Conservation (phyloP, 345 rosid genomes). For the Eucalyptus curtisii region DNA sequence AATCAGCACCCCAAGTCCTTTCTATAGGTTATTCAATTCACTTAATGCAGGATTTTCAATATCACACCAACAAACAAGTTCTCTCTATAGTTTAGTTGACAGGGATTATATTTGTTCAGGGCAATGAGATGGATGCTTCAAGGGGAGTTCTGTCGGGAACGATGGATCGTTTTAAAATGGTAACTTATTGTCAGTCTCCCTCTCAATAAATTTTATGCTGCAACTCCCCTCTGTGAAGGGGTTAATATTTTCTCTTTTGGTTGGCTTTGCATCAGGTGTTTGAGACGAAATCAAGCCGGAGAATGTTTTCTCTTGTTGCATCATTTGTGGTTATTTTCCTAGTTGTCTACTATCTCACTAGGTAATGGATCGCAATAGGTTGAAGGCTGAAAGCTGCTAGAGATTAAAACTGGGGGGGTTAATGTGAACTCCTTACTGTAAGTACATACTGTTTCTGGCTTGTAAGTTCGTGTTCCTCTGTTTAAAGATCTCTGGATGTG, state of each 20-base stretch:
- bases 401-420: background rate
- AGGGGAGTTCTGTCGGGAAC: conserved; percentile 89
- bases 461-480: background rate
- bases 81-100: background rate
- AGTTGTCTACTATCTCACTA: conserved; percentile 70
- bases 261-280: conserved; percentile 40
- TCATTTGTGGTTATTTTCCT: conserved; percentile 78
- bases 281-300: conserved; percentile 88
- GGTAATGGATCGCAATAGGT: conserved; percentile 15
- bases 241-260: background rate
- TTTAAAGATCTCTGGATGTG: background rate
- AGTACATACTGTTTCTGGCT: background rate
- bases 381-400: background rate
- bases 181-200: background rate
- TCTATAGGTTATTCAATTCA: background rate
- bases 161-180: conserved; percentile 93
- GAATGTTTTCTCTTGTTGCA: conserved; percentile 82
- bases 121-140: conserved; percentile 93
- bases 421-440: background rate
- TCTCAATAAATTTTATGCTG: background rate
- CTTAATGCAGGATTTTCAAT: conserved; percentile 1
- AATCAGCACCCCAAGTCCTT: background rate
- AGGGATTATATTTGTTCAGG: conserved; percentile 21
- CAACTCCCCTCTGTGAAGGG: background rate
- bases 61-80: background rate